Conservation (phyloP, 148 eudicot species). For the Vaccinium myrtillus region DNA sequence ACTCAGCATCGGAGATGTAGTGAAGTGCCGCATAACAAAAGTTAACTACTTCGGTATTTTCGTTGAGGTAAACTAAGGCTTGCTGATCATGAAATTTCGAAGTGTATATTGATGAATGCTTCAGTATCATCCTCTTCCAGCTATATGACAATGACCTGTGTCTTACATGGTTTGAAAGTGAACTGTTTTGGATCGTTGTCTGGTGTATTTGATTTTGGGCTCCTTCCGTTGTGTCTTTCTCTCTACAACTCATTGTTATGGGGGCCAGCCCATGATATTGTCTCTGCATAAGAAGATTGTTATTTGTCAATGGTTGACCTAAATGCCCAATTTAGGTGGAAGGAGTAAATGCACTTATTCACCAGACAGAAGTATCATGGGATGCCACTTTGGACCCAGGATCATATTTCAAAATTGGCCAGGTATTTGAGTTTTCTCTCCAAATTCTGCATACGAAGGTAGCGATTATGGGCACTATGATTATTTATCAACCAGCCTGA, state of each 20-base stretch:
- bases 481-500: neutral
- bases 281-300: neutral
- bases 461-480: neutral
- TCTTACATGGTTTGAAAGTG: neutral
- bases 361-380: conserved; percentile 95
- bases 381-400: conserved; percentile 75
- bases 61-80: conserved; percentile 63
- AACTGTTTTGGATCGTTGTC: neutral
- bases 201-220: neutral
- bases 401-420: conserved; percentile 78
- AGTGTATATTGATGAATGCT: neutral
- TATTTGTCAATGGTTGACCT: neutral
- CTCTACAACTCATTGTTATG: neutral
- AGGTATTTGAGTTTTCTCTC: conserved; percentile 43
- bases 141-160: neutral
- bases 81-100: neutral
- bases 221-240: neutral
- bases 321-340: conserved; percentile 62
- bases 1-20: conserved; percentile 79
- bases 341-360: conserved; percentile 90
- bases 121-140: neutral
- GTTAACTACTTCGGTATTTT: conserved; percentile 88
- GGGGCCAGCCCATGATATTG: neutral
- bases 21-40: conserved; percentile 77
- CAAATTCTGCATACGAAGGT: neutral